These are phyloP conservation scores for Zygotorulaspora florentina DNA, from an alignment of 805 yeast genomes.

Conservation along the genomic window DNA sequence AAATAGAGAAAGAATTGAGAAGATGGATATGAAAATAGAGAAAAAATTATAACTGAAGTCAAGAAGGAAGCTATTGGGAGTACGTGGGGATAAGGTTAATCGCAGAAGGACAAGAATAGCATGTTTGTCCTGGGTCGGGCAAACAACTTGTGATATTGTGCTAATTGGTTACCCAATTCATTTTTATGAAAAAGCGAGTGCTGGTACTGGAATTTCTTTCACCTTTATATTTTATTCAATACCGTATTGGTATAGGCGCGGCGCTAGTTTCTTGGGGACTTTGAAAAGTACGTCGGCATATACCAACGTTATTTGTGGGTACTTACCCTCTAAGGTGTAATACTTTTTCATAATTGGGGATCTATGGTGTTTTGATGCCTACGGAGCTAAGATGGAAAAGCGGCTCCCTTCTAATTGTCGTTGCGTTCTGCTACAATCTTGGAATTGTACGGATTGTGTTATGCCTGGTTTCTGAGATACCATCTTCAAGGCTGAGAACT, in stretches of 20 bases:
- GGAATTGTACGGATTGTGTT: slow-evolving; percentile 44
- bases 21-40: too few relatives aligned
- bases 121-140: slow-evolving; percentile 42
- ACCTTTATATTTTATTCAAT: slow-evolving; percentile 44
- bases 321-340: slow-evolving; percentile 27
- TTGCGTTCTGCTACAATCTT: slow-evolving; percentile 43
- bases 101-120: slow-evolving; percentile 50
- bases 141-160: slow-evolving; percentile 43
- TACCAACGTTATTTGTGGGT: slow-evolving; percentile 9
- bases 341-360: slow-evolving; percentile 45
- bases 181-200: slow-evolving; percentile 48
- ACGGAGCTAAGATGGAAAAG: too few relatives aligned
- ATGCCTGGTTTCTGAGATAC: slow-evolving; percentile 40
- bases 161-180: slow-evolving; percentile 48
- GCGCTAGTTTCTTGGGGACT: slow-evolving; percentile 25
- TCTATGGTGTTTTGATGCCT: slow-evolving; percentile 42
- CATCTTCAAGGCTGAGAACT: slow-evolving; percentile 41
- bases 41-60: too few relatives aligned
- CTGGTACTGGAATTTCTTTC: slow-evolving; percentile 41
- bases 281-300: too few relatives aligned
- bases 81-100: too few relatives aligned
- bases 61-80: too few relatives aligned
- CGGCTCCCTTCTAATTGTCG: slow-evolving; percentile 45
- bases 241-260: slow-evolving; percentile 44
- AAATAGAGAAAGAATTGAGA: too few relatives aligned